Percentiles rank a stretch among this genome's conserved stretches.
Conservation (phyloP, 1,284 basidiomycete species). For the Pseudozyma sp. region DNA sequence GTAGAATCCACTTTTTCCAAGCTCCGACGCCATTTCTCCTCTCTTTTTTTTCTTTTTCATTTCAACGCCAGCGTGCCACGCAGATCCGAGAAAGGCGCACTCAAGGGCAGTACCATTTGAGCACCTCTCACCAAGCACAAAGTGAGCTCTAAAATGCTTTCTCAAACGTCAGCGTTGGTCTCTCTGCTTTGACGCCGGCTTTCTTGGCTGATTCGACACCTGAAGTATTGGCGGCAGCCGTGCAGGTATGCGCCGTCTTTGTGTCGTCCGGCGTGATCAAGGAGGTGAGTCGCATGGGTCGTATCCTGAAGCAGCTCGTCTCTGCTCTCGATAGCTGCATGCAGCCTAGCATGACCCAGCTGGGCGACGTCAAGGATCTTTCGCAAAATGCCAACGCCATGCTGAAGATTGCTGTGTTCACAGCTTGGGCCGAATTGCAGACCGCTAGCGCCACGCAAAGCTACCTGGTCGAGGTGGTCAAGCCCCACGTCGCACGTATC, state of each 20-base stretch:
- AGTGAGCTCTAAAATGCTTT: no score
- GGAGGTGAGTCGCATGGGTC: constrained; percentile 88
- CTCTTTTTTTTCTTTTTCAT: neutral
- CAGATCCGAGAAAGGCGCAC: constrained; percentile 1
- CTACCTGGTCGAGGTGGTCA: constrained; percentile 85
- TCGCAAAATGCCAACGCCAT: constrained; percentile 94
- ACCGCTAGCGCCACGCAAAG: constrained; percentile 80
- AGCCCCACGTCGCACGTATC: constrained; percentile 81
- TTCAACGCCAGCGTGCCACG: constrained; percentile 26
- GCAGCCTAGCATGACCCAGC: constrained; percentile 84
- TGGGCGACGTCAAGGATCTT: constrained; percentile 87
- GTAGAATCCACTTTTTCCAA: constrained; percentile 24
- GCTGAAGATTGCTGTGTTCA: constrained; percentile 90
- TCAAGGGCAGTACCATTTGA: no score
- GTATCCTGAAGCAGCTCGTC: constrained; percentile 86
- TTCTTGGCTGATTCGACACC: constrained; percentile 95
- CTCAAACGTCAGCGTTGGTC: no score
- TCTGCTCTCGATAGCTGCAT: constrained; percentile 77
- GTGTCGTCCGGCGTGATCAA: constrained; percentile 95
- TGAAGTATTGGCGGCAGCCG: constrained; percentile 90
- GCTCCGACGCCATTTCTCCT: constrained; percentile 14
- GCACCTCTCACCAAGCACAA: no score
- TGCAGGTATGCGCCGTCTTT: constrained; percentile 93
- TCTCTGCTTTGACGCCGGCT: constrained; percentile 96
- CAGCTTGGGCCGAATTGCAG: constrained; percentile 95